Evolutionary conservation across 768 basidiomycete genomes (phyloP).

Genomic region (Rubroboletus pulcherrimus): DNA sequence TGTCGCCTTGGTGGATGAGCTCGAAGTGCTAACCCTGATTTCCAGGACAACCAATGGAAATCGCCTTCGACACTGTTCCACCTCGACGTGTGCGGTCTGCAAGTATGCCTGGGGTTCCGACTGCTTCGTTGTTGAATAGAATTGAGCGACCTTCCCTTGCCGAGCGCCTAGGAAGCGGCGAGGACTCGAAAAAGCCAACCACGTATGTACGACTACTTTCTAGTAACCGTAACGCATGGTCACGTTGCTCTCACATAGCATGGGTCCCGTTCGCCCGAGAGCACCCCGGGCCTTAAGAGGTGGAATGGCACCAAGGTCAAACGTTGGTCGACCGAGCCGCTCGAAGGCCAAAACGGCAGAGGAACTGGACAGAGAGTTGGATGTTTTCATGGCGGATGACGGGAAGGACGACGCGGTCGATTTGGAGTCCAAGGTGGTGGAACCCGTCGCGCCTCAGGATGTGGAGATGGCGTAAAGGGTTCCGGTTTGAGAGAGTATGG

Average conservation of each 20-base stretch:
- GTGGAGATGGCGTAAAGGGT: constrained; percentile 50
- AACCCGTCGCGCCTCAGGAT: constrained; percentile 34
- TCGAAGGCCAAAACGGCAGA: constrained; percentile 70
- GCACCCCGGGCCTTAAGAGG: constrained; percentile 24
- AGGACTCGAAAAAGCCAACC: constrained; percentile 18
- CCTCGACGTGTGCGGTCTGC: constrained; percentile 45
- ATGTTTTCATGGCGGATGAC: constrained; percentile 76
- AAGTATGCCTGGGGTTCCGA: constrained; percentile 39
- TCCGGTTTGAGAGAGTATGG: not conserved
- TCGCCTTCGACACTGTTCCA: constrained; percentile 54
- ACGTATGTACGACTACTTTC: constrained; percentile 11
- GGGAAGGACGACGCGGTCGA: constrained; percentile 21
- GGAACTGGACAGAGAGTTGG: constrained; percentile 85
- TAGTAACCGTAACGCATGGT: not conserved
- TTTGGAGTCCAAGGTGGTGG: constrained; percentile 14
- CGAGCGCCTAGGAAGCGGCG: constrained; percentile 56
- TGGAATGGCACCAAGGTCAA: constrained; percentile 15
- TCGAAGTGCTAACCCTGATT: constrained; percentile 1
- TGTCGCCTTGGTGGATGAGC: not conserved
- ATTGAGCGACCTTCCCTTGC: constrained; percentile 72
- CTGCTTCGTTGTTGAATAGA: constrained; percentile 66
- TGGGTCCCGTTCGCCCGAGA: constrained; percentile 45
- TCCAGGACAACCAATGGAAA: constrained; percentile 76
- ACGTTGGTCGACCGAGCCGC: constrained; percentile 29
- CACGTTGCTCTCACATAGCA: constrained; percentile 7